Base-by-base conservation (phyloP, 1,284 basidiomycete genomes). In the Naganishia sp. region DNA sequence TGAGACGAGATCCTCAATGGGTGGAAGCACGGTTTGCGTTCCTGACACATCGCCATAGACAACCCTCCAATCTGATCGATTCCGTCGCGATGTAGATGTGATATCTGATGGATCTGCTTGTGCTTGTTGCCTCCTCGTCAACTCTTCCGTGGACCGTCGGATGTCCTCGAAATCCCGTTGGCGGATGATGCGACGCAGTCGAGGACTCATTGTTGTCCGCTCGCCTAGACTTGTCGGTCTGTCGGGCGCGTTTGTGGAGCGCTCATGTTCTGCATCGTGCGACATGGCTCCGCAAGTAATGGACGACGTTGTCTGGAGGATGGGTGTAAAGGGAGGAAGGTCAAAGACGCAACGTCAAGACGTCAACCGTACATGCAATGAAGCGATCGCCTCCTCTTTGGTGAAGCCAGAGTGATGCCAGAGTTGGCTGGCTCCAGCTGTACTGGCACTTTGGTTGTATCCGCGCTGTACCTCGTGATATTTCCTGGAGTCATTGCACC, bases 1-100 rank as follows among this genome's bases (percentile, higher is more conserved):
- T 47, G 58, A 42, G 35, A 61, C 28, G 10, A 61, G 58, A 43
- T 61, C 47, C 23, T 61, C 58, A 23, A 61, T 61, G 10, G 58
- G 58, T 28, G 58, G 58, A 10, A 61, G 35, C 21, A 61, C 47
- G 13, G 46, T 50, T 28, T 51, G 58, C 23, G 47, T 28, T 3
- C 35, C 58, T 28, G 47, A 35, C 18, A 18, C 17, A 47, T 61
- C 47, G 45, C 23, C 25, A 15, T 61, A 61, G 6, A 49, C 47
- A 39, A 61, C 39, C n/a, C 46, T 51, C 47, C 58, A 50, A 3
- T 58, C 56, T 35, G 46, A 39, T 39, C n/a, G 21, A 31, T 50
- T 49, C 15, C 32, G 39, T 18, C 21, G 41, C 28, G 35, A n/a
- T 11, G 47, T 11, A 5, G 58, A 25, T 10, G 23, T 7, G 17